These are phyloP conservation scores for Ogataea siamensis DNA, from an alignment of 805 yeast species.

Conservation along the genomic window DNA sequence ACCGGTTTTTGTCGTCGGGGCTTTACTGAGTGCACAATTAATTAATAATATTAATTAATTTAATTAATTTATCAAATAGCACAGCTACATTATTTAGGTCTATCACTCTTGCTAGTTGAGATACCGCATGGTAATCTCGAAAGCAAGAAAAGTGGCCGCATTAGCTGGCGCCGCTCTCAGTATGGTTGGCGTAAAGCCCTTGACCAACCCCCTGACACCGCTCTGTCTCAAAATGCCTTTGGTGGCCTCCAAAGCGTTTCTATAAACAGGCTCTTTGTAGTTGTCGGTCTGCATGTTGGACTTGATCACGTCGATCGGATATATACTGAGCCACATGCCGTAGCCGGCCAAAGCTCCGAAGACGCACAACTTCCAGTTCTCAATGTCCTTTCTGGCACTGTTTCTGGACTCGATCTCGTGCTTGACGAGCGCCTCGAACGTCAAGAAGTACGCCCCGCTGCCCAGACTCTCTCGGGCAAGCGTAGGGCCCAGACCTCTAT, in stretches of 20 bases:
- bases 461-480: constrained; percentile 83
- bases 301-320: constrained; percentile 90
- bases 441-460: constrained; percentile 81
- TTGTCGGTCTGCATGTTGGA: constrained; percentile 81
- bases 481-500: constrained; percentile 83
- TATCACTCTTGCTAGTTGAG: constrained; percentile 35
- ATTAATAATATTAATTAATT: background rate
- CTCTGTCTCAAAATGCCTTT: constrained; percentile 49
- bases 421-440: constrained; percentile 85
- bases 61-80: no score
- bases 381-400: constrained; percentile 65
- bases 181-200: constrained; percentile 90
- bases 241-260: constrained; percentile 57
- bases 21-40: constrained; percentile 15
- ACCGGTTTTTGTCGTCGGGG: constrained; percentile 26
- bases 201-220: constrained; percentile 78
- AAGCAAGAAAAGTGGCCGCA: constrained; percentile 93
- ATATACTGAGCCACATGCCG: constrained; percentile 78
- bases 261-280: constrained; percentile 57
- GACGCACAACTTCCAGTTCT: constrained; percentile 81
- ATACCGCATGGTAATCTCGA: constrained; percentile 82
- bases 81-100: no score
- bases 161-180: constrained; percentile 98
- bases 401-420: constrained; percentile 50
- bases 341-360: constrained; percentile 93